A percentile compares a stretch with the other conserved stretches of the same genome.
Evolutionary conservation across 495 filamentous ascomycete genomes (phyloP).

Genomic region (Talaromyces nanjingensis): DNA sequence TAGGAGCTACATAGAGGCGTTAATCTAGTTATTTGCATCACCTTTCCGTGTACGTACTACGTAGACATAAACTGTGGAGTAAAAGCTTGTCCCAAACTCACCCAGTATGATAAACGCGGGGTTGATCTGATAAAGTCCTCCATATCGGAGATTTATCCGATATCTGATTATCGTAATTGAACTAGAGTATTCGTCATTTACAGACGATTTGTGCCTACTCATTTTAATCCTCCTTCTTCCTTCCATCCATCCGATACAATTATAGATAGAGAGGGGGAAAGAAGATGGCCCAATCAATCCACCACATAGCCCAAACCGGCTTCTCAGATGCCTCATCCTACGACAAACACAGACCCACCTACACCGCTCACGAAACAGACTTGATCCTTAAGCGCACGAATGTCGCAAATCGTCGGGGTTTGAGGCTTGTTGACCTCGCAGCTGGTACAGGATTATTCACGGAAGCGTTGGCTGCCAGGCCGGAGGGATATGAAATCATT

Average conservation of each 20-base stretch:
- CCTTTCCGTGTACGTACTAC: not conserved
- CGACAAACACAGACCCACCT: constrained; percentile 56
- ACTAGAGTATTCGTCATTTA: not conserved
- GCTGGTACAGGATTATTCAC: constrained; percentile 65
- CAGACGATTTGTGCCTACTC: not conserved
- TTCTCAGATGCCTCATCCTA: constrained; percentile 49
- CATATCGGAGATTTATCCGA: constrained; percentile 6
- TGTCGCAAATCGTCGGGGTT: constrained; percentile 27
- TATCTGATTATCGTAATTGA: not conserved
- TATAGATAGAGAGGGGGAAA: not conserved
- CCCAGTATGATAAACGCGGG: not conserved
- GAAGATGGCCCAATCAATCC: constrained; percentile 3
- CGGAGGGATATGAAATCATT: constrained; percentile 47
- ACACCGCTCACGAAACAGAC: constrained; percentile 46
- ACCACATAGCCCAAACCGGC: constrained; percentile 1
- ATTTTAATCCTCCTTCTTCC: not conserved
- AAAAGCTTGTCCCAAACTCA: not conserved
- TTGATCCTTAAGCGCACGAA: constrained; percentile 42
- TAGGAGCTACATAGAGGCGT: constrained; percentile 6
- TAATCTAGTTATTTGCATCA: not conserved
- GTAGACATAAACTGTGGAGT: not conserved
- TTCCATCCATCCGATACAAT: not conserved
- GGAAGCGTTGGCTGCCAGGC: constrained; percentile 43
- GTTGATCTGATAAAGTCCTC: not conserved
- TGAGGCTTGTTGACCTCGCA: constrained; percentile 50